phyloP scores from a whole-genome alignment of 192 early-diverging fungal species.

The Polychytrium aggregatum region DNA sequence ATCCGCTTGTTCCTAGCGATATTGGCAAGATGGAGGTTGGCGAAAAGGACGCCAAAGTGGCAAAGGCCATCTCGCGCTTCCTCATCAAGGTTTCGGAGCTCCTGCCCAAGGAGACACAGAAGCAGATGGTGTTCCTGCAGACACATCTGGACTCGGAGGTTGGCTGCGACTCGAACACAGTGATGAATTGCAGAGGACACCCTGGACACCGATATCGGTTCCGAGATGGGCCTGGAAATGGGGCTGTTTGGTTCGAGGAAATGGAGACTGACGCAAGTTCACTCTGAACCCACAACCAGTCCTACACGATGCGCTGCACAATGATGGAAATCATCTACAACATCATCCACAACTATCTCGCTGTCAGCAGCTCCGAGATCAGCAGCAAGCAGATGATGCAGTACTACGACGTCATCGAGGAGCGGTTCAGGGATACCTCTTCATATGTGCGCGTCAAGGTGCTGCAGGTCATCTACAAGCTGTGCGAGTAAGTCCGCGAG shows the following conservation, averaged over 20 bases:
- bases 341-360: conserved; percentile 64
- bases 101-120: conserved; percentile 69
- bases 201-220: too few relatives aligned
- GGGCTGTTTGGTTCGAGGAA: background rate
- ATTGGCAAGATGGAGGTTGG: conserved; percentile 12
- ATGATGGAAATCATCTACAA: conserved; percentile 85
- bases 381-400: conserved; percentile 60
- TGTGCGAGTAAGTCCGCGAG: conserved; percentile 56
- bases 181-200: too few relatives aligned
- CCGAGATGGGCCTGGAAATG: too few relatives aligned
- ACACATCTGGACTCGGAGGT: conserved; percentile 84
- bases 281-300: conserved; percentile 28
- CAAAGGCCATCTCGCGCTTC: conserved; percentile 79
- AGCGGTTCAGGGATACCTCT: conserved; percentile 84
- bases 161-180: too few relatives aligned
- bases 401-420: conserved; percentile 85
- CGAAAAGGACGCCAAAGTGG: conserved; percentile 55
- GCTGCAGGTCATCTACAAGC: conserved; percentile 66
- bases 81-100: conserved; percentile 72
- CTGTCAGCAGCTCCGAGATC: conserved; percentile 54
- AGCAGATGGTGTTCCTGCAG: conserved; percentile 79
- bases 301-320: conserved; percentile 72
- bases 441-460: conserved; percentile 79
- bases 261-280: conserved; percentile 5
- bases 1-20: conserved; percentile 1